Base-by-base conservation (phyloP, 345 rosid genomes). In the Balakata baccata region DNA sequence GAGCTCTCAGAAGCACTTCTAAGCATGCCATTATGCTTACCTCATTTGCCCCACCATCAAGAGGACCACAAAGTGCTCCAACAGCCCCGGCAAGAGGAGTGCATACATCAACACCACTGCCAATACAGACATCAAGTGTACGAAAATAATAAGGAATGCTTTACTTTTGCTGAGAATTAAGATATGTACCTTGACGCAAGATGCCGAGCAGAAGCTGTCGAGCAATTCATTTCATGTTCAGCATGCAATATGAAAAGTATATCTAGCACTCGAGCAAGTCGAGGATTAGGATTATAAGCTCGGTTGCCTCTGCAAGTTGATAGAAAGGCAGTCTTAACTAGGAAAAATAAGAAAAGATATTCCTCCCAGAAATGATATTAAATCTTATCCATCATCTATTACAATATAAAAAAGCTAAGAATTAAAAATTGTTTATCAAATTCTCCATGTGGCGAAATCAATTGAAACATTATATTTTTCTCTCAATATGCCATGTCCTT, bases 11-110 rank as follows among this genome's bases (percentile, higher is more conserved):
- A 29, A 29, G 1, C 34, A 29, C 34, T 29, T 29, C 34, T 29
- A 29, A 29, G 34, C 34, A 1, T 69, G 57, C n/a, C 37, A 63
- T 39, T 78, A 50, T 63, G 62, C 65, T 58, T 74, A 86, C 99
- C 97, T 95, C 99, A 77, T 95, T 92, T 52, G 99, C 99, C 52
- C 98, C 99, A 51, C 99, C 99, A 74, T 95, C 98, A 81, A 95
- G 98, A 69, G 98, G 98, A 70, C 99, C 98, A 78, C 91, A 95
- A 50, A 95, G 79, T 64, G 99, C 99, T 70, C 97, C 97, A 77
- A 91, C 97, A 75, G 98, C 97, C 82, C 99, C 97, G 77, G 97
- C 85, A 78, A 95, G 89, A 69, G 97, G 90, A 70, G 96, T 88
- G 83, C 85, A 94, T 51, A 92, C 97, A 83, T 94, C 92, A 78